Base-by-base conservation (phyloP, 192 early-diverging fungal genomes). In the Entomortierella lignicola region DNA sequence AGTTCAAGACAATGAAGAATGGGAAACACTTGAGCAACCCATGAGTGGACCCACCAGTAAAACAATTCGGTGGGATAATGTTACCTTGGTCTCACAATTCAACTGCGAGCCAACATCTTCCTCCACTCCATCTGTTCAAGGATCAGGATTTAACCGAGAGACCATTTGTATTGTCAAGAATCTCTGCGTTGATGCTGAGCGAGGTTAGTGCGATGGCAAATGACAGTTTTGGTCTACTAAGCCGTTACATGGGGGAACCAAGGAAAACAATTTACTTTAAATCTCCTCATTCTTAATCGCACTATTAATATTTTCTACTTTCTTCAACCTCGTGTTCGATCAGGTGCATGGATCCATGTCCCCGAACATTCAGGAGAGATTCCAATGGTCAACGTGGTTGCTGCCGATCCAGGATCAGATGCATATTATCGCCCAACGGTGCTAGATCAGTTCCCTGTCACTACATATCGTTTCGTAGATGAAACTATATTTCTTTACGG, bases 401-500 rank as follows among this genome's bases (percentile, higher is more conserved):
- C 75, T 10, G 75, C 66, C 23, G 63, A 70, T 55, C 67, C 75
- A 55, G 57, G 55, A 39, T 79, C 75, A 4, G 75, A 79, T 48
- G 32, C 67, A 0, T 79, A 79, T n/a, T 79, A 64, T 65, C 60
- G 67, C 0, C 75, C 75, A 2, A 23, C 43, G 20, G 32, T 70
- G 3, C 51, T 79, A 20, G 56, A 70, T 25, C 48, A 66, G 5
- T 79, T 79, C 30, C 75, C 75, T 17, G 67, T 25, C 4, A 34
- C 55, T 25, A 41, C 59, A 1, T 79, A 79, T 39, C 75, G 75
- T 8, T 66, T 64, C 30, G 52, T 79, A 12, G 75, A 79, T 41
- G 66, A 79, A 42, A 70, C 75, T 17, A 69, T 79, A 29, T 79
- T 70, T 48, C 27, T 79, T 30, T 79, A 79, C 8, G 63, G 67